Evolutionary conservation across 441 rosid genomes (phyloP), one percentile per base, ranked within the genome.

Genomic region (Omphalea diandra): DNA sequence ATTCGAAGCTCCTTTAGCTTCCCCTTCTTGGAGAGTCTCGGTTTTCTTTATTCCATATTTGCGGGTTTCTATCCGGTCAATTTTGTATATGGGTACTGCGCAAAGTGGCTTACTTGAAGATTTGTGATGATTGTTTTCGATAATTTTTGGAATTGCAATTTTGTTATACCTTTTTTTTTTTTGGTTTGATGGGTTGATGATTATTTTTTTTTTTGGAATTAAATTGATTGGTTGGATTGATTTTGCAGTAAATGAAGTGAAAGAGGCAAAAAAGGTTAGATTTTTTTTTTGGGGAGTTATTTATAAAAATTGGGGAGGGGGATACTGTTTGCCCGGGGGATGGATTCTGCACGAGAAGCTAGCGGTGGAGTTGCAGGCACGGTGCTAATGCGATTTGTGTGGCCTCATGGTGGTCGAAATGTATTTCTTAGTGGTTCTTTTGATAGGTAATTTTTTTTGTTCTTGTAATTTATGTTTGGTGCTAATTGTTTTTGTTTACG

Each of bases 381-480:
- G 24, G 77, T 81, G 68, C 47, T 83, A 68, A 78, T 82, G 79
- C 91, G 87, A n/a, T 93, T 96, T 52, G 87, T 66, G 20, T 79
- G 83, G 83, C 77, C 83, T 38, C 80, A 79, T 10, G 83, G 83
- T 43, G 83, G 83, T 35, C 74, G 80, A 40, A 76, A 31, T 64
- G 83, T 79, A 7, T 79, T 76, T 50, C 63, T 79, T 40, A 73
- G 59, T 44, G 83, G 83, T 69, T 79, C 97, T 38, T 90, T 90
- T 77, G 83, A 85, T 61, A 79, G 97, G 98, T 88, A 79, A 83
- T 80, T 67, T 67, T 66, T 2, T 49, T 7, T 9, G 20, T 17
- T 36, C n/a, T 22, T 35, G 27, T 10, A 20, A 22, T 31, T 3
- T 4, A n/a, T n/a, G n/a, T n/a, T n/a, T n/a, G n/a, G n/a, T n/a